phyloP scores from a whole-genome alignment of 352 stramenopile genomes.

The Nothophytophthora sp. region DNA sequence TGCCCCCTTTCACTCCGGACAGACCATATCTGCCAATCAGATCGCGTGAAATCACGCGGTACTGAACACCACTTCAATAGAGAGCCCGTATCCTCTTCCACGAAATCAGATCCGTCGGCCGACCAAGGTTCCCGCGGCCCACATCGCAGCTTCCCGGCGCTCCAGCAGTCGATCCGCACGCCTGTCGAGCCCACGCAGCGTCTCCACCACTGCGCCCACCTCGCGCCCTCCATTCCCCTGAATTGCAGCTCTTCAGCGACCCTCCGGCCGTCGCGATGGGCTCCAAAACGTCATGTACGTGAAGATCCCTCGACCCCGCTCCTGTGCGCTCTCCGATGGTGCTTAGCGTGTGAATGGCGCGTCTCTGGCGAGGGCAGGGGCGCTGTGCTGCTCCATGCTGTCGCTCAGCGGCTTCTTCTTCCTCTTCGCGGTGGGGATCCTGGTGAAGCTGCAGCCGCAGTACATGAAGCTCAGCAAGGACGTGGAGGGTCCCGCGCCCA shows the following conservation, averaged over 20 bases:
- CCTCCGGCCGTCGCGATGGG: conserved; percentile 17
- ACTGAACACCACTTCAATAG: not conserved
- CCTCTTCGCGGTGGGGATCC: conserved; percentile 57
- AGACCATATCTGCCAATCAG: conserved; percentile 5
- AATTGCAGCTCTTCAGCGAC: not conserved
- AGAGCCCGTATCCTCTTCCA: conserved; percentile 31
- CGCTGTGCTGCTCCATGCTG: conserved; percentile 75
- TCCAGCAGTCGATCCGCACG: conserved; percentile 5
- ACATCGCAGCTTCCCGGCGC: conserved; percentile 14
- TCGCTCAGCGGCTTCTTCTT: conserved; percentile 80
- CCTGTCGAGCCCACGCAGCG: too few species aligned
- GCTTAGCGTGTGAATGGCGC: not conserved
- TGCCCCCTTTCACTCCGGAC: not conserved
- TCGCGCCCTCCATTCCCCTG: not conserved
- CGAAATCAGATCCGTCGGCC: conserved; percentile 25
- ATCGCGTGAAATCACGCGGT: not conserved
- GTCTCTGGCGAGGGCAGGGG: conserved; percentile 31
- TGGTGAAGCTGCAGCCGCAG: conserved; percentile 78
- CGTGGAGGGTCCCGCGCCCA: conserved; percentile 53
- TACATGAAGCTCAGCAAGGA: conserved; percentile 87
- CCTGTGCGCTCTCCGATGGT: not conserved
- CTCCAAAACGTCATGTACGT: conserved; percentile 43
- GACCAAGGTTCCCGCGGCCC: conserved; percentile 1
- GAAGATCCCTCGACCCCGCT: not conserved
- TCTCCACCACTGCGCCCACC: not conserved